These are phyloP conservation scores for Trichoderma oligosporum DNA, from an alignment of 2,329 filamentous ascomycete species.

Conservation along the genomic window DNA sequence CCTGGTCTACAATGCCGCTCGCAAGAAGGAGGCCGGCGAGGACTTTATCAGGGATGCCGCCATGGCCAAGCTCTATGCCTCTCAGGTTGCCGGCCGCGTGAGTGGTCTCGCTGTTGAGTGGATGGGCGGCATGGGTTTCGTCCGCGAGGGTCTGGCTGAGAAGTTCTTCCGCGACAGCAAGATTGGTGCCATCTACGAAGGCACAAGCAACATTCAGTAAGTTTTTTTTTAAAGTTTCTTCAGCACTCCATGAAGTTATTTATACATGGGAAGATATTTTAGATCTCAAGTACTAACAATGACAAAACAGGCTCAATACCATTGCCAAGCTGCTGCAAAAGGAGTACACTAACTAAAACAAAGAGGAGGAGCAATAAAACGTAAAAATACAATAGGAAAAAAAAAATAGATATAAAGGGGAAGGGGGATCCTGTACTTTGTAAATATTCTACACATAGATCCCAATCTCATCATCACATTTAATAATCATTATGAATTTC, in stretches of 20 bases:
- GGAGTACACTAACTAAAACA: constrained; percentile 48
- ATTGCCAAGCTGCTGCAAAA: constrained; percentile 62
- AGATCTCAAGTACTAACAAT: background rate
- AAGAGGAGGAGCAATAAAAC: constrained; percentile 1
- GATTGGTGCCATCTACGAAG: constrained; percentile 97
- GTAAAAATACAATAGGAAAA: constrained; percentile 10
- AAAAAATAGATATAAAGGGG: background rate
- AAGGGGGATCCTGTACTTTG: background rate
- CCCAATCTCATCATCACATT: background rate
- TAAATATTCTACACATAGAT: constrained; percentile 16
- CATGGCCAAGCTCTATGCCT: constrained; percentile 96
- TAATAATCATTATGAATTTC: background rate
- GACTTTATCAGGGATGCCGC: constrained; percentile 94
- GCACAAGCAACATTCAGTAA: constrained; percentile 73
- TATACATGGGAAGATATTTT: too few species aligned
- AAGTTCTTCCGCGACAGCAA: constrained; percentile 98
- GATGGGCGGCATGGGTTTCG: constrained; percentile 99
- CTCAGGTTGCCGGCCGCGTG: constrained; percentile 86
- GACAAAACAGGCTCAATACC: constrained; percentile 51
- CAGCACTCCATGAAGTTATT: too few species aligned
- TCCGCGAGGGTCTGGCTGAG: constrained; percentile 91
- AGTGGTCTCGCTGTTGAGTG: constrained; percentile 87
- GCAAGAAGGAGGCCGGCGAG: constrained; percentile 96
- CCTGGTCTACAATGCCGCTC: constrained; percentile 90
- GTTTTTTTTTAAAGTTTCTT: constrained; percentile 28